Conservation (phyloP, 2,329 filamentous ascomycete genomes). For the Amylocarpus encephaloides region DNA sequence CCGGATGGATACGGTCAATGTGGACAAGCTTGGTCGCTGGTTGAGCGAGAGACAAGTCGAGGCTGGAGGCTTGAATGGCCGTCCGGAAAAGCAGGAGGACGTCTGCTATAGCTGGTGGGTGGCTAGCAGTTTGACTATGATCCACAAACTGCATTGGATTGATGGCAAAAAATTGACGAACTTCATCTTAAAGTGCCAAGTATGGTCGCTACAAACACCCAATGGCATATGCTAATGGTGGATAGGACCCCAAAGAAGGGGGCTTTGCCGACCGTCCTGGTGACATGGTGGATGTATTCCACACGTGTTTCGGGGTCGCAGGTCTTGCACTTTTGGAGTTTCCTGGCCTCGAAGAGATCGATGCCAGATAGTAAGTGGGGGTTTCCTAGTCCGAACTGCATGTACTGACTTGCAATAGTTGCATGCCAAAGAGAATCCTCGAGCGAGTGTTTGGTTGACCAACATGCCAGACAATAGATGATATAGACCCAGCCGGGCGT, state of each 20-base stretch:
- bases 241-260: conserved; percentile 76
- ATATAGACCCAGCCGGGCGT: neutral
- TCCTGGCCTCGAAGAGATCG: conserved; percentile 69
- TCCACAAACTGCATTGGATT: conserved; percentile 86
- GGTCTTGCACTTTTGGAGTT: conserved; percentile 80
- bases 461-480: conserved; percentile 4
- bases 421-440: conserved; percentile 65
- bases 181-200: conserved; percentile 85
- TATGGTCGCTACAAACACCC: conserved; percentile 60
- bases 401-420: conserved; percentile 37
- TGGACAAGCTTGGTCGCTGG: conserved; percentile 80
- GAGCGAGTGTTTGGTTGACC: conserved; percentile 47
- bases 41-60: conserved; percentile 86
- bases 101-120: conserved; percentile 99
- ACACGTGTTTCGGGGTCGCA: conserved; percentile 83
- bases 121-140: conserved; percentile 82
- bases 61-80: conserved; percentile 83
- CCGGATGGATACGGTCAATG: conserved; percentile 73
- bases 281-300: conserved; percentile 96
- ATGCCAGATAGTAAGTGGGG: conserved; percentile 70
- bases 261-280: conserved; percentile 87
- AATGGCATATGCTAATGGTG: conserved; percentile 37
- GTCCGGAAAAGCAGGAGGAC: conserved; percentile 92
- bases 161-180: conserved; percentile 68
- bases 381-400: neutral